phyloP scores from a whole-genome alignment of 2,329 filamentous ascomycete genomes.

The Herpotrichia juniperi region DNA sequence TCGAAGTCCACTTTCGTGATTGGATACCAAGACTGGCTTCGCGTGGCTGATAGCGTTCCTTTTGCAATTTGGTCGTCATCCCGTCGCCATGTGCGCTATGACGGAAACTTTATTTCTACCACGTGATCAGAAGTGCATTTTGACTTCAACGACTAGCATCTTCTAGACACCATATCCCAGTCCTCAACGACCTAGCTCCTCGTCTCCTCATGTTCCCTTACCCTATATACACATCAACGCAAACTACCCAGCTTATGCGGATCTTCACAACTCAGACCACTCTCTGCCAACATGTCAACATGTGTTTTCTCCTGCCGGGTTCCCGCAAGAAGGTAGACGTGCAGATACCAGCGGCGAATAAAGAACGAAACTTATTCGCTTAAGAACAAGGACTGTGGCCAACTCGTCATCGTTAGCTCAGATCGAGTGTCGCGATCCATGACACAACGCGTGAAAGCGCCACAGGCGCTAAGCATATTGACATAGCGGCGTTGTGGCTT shows the following conservation, averaged over 20 bases:
- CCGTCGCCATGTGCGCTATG: not conserved
- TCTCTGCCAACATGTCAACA: not conserved
- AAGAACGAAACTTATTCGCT: not conserved
- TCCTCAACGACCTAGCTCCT: not conserved
- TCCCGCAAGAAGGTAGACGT: not conserved
- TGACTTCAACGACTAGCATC: not conserved
- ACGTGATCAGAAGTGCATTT: not conserved
- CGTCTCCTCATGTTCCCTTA: not conserved
- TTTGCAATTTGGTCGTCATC: not conserved
- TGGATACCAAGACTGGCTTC: not conserved
- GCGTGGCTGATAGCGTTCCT: not conserved
- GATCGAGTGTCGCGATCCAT: not conserved
- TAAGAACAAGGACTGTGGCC: not conserved
- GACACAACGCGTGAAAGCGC: not conserved
- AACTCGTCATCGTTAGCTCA: not conserved
- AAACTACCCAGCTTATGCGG: not conserved
- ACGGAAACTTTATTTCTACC: not conserved
- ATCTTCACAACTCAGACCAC: not conserved
- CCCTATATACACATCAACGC: too few species aligned
- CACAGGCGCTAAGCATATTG: not conserved
- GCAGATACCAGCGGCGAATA: constrained; percentile 1
- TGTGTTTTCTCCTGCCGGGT: not conserved
- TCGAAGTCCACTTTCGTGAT: not conserved
- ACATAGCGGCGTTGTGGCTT: not conserved
- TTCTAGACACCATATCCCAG: too few species aligned